A percentile compares a stretch with the other conserved stretches of the same genome.
Evolutionary conservation across 2,329 filamentous ascomycete genomes (phyloP).

Genomic region (Dactylellina haptotyla): DNA sequence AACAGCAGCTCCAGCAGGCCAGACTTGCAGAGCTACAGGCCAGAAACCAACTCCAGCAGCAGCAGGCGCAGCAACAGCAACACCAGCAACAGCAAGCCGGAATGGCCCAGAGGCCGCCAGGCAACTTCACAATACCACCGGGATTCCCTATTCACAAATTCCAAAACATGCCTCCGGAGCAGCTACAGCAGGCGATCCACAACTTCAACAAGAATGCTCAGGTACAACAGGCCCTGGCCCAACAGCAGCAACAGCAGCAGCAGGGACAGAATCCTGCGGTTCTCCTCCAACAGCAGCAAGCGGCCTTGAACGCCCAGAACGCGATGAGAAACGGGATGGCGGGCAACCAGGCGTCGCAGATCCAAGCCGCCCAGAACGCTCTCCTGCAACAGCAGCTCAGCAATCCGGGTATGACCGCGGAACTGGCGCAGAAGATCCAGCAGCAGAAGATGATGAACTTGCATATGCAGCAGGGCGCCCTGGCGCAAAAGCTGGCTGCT

Average conservation of each 20-base stretch:
- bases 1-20: constrained; percentile 41
- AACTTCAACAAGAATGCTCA: constrained; percentile 29
- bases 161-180: constrained; percentile 32
- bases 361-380: constrained; percentile 32
- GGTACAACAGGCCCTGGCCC: constrained; percentile 7
- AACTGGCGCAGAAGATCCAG: constrained; percentile 35
- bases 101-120: not conserved
- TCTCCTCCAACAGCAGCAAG: constrained; percentile 40
- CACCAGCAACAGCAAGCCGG: constrained; percentile 23
- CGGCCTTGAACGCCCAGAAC: constrained; percentile 35
- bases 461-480: constrained; percentile 9
- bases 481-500: constrained; percentile 17
- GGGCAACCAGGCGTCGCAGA: constrained; percentile 20
- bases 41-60: constrained; percentile 9
- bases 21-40: constrained; percentile 32
- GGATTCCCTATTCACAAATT: constrained; percentile 46
- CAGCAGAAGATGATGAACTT: constrained; percentile 21
- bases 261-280: constrained; percentile 23
- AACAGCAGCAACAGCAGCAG: constrained; percentile 28
- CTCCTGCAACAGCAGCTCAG: constrained; percentile 29
- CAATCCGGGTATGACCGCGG: constrained; percentile 4
- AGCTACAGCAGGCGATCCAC: constrained; percentile 39
- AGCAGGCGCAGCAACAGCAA: not conserved
- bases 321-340: constrained; percentile 10
- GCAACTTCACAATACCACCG: constrained; percentile 27